Percentiles rank a stretch among this genome's conserved stretches.
phyloP scores from a whole-genome alignment of 2,329 filamentous ascomycete species.

The Didymella pomorum region DNA sequence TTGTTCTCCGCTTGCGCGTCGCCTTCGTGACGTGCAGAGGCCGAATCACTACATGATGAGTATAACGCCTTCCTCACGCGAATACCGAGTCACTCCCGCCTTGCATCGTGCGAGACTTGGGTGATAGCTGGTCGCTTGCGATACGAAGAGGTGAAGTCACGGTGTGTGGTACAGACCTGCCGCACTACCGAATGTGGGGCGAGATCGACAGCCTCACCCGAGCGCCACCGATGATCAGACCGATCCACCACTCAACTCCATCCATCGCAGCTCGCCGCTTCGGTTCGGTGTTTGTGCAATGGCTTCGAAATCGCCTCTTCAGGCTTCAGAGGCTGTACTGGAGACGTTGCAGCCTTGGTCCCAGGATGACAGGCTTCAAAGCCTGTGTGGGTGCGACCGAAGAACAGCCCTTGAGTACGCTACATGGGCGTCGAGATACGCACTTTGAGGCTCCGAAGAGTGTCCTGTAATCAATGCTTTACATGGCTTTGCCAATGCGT shows the following conservation, averaged over 20 bases:
- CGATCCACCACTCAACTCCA: slow-evolving; percentile 1
- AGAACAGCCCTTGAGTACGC: not conserved
- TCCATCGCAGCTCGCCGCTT: slow-evolving; percentile 3
- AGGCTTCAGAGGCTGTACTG: not conserved
- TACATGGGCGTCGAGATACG: not conserved
- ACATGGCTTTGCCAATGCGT: not conserved
- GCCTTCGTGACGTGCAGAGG: too few relatives aligned
- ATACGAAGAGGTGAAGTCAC: slow-evolving; percentile 15
- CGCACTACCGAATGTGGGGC: not conserved
- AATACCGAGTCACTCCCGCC: not conserved
- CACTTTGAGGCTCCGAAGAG: not conserved
- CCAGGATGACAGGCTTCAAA: not conserved
- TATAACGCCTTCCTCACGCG: too few relatives aligned
- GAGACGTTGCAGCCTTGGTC: not conserved
- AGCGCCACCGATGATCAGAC: slow-evolving; percentile 9
- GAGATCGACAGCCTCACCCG: slow-evolving; percentile 11
- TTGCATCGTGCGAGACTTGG: not conserved
- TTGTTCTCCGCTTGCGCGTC: not conserved
- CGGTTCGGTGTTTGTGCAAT: not conserved
- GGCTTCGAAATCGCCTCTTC: not conserved
- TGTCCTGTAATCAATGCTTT: not conserved
- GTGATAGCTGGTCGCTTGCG: not conserved
- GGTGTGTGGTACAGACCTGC: not conserved
- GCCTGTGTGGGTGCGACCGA: not conserved
- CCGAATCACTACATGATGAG: too few relatives aligned